Evolutionary conservation across 2,329 filamentous ascomycete genomes (phyloP), one percentile per base, ranked within the genome.

Genomic region (Aplosporella prunicola): DNA sequence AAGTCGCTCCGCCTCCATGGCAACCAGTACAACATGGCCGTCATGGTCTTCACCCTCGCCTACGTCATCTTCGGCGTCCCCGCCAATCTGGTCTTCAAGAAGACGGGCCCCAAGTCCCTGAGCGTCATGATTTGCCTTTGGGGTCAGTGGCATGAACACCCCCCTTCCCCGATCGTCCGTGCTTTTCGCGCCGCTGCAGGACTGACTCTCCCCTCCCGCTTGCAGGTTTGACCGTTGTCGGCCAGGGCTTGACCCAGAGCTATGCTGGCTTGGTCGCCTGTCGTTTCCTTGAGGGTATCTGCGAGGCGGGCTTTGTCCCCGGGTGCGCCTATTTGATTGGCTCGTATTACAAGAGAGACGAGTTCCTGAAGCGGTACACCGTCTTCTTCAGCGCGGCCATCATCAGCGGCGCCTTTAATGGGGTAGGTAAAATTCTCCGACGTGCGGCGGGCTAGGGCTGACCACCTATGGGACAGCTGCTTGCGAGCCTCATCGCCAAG

Each of bases 361-460:
- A 49, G 69, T 59, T 67, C 14, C 60, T 66, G 45, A 58, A 68
- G 37, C 63, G 74, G 15, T 67, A 76, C 37, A 70, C 72, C 9
- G 60, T 78, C 11, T 79, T 78, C 53, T 78, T 72, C 51, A 74
- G 69, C 26, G 72, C 71, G 11, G 70, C 71, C 2, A 68, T 71
- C 8, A 54, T 76, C 18, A 72, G 74, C 4, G 72, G 72, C 16
- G 74, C 74, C 2, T 78, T 79, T 51, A 72, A 72, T 32, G 74
- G 74, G 20, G 35, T 32, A 32, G 15, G 28, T 25, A 34, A 9
- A 13, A 9, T 9, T 5, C 20, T 9, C 13, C 18, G 10, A 26
- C 4, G 10, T 14, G n/a, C n/a, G 6, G 9, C 14, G 10, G n/a
- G n/a, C n/a, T n/a, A n/a, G n/a, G n/a, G n/a, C 34, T 38, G n/a